Evolutionary conservation across 208 protist genomes (phyloP).

Genomic region (Leishmania arabica): DNA sequence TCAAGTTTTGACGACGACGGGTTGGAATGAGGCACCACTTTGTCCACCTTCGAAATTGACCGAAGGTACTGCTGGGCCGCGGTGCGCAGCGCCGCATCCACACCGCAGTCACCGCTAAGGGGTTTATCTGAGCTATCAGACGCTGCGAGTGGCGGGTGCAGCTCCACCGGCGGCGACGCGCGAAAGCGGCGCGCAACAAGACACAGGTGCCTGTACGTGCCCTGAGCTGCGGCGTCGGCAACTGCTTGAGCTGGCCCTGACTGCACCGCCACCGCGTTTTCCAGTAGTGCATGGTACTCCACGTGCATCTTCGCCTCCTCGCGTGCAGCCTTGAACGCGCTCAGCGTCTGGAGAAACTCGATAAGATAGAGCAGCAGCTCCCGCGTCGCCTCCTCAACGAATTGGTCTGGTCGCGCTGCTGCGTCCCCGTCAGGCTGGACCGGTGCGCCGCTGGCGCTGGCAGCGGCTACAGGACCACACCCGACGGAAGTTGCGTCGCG

Average conservation of each 20-base stretch:
- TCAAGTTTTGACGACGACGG: neutral
- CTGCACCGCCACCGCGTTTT: too few species aligned
- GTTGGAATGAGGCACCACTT: neutral
- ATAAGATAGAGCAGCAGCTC: constrained; percentile 2
- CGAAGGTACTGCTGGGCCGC: constrained; percentile 7
- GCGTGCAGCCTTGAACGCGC: constrained; percentile 2
- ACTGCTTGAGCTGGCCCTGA: neutral
- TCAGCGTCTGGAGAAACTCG: constrained; percentile 1
- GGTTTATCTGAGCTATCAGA: neutral
- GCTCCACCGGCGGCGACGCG: neutral
- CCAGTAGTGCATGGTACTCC: constrained; percentile 8
- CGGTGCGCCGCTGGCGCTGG: neutral
- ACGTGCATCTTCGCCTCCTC: constrained; percentile 7
- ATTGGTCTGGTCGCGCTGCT: neutral
- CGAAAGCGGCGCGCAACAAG: constrained; percentile 1
- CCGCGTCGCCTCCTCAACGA: neutral
- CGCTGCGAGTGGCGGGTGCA: neutral
- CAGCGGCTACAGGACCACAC: neutral
- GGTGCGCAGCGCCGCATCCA: neutral
- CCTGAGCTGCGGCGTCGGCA: neutral
- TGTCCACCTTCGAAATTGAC: constrained; percentile 8
- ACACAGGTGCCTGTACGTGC: constrained; percentile 4
- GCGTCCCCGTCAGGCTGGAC: neutral
- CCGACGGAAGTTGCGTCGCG: neutral
- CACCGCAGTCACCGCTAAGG: neutral